A percentile compares a stretch with the other conserved stretches of the same genome.
Evolutionary conservation across 257 asterid species (phyloP).

Genomic region (Cordia subcordata): DNA sequence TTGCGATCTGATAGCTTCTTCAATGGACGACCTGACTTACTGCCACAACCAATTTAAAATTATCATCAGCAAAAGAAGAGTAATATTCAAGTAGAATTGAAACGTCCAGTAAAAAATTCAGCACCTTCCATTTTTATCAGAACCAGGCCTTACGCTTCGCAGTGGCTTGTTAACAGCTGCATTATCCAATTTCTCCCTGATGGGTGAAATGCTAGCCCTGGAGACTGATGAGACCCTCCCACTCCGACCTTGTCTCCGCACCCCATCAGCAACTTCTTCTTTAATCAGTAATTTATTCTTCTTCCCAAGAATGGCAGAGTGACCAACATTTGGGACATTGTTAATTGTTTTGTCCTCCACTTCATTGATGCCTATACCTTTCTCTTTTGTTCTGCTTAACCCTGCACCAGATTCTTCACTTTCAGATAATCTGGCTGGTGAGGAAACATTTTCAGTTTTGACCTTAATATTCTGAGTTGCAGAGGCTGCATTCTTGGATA

Average conservation of each 20-base stretch:
- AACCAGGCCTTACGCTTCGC: constrained; percentile 53
- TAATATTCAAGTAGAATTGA: constrained; percentile 6
- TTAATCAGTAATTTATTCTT: constrained; percentile 57
- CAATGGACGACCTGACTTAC: constrained; percentile 89
- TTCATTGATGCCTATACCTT: constrained; percentile 43
- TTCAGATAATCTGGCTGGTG: constrained; percentile 80
- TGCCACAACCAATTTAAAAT: constrained; percentile 31
- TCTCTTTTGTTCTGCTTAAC: constrained; percentile 61
- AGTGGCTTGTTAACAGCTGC: constrained; percentile 58
- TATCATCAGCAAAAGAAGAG: constrained; percentile 17
- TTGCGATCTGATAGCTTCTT: constrained; percentile 84
- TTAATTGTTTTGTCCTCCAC: constrained; percentile 49
- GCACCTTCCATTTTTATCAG: constrained; percentile 90
- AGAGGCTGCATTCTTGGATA: constrained; percentile 45
- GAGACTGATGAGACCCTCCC: constrained; percentile 81
- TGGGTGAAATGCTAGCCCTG: constrained; percentile 78
- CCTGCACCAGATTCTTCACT: constrained; percentile 93
- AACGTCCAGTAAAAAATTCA: constrained; percentile 13
- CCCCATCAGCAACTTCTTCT: constrained; percentile 74
- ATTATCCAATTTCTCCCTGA: constrained; percentile 64
- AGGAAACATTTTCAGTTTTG: constrained; percentile 53
- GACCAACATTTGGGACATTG: constrained; percentile 50
- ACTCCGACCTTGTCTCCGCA: constrained; percentile 87
- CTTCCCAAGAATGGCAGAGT: constrained; percentile 43
- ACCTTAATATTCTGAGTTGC: constrained; percentile 47